Evolutionary conservation across 1,284 basidiomycete species (phyloP), one percentile per base, ranked within the genome.

Genomic region (Boletus semigastroideus): DNA sequence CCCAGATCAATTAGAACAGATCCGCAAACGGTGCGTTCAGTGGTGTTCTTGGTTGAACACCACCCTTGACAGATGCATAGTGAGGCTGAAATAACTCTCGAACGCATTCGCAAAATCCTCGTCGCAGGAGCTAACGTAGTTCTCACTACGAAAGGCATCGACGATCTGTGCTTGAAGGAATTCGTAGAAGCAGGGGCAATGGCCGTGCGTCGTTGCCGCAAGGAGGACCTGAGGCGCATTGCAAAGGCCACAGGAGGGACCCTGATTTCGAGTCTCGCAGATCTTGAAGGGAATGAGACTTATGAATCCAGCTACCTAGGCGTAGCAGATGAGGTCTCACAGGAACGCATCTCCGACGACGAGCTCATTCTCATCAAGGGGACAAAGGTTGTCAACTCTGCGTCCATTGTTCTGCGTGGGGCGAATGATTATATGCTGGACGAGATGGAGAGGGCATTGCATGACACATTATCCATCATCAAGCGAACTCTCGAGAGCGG

Each of bases 381-480:
- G 6, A 98, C 96, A 50, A 99, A 97, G 76, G 88, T 94, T 33
- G 95, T 98, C 68, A 95, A 77, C 75, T 95, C 94, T 19, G 80
- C 91, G 22, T 98, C 95, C 37, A 91, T 99, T 67, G 85, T 99
- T 54, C 77, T 99, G 56, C 85, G 97, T 53, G 97, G 97, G 51
- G 97, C 97, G 37, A 99, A 99, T 73, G 97, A 99, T 74, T 99
- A 98, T 72, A 93, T 99, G 89, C 77, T 99, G 59, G 97, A 99
- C 72, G 97, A 99, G 78, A 99, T 99, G 97, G 97, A 99, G 76
- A 80, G 97, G 33, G 87, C 94, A 1, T 73, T 99, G 61, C 97
- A 99, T 70, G 97, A 99, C 72, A 91, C 92, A 1, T 74, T 99
- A 51, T 95, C 90, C 39, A 85, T 98, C 62, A 92, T 99, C 76